A percentile compares a stretch with the other conserved stretches of the same genome.
Evolutionary conservation across 805 yeast species (phyloP).

Genomic region (Jamesozyma spencerorum): DNA sequence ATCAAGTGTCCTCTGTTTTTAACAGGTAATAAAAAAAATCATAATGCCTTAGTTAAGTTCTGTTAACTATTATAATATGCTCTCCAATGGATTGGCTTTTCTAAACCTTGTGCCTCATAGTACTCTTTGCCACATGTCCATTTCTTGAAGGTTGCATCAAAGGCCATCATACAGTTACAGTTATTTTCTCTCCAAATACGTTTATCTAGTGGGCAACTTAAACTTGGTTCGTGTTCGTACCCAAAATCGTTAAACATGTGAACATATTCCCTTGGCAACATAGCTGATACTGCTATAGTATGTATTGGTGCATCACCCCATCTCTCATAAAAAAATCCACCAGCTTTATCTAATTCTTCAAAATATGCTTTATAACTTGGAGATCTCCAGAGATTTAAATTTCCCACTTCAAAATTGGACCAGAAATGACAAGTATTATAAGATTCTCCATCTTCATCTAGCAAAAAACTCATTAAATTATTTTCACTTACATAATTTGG

Average conservation of each 20-base stretch:
- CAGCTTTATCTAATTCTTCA: constrained; percentile 49
- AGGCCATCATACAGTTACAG: constrained; percentile 48
- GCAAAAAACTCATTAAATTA: constrained; percentile 53
- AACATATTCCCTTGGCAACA: constrained; percentile 44
- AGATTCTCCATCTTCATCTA: constrained; percentile 49
- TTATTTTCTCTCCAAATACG: constrained; percentile 44
- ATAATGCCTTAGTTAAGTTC: too few relatives aligned
- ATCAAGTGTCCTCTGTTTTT: too few relatives aligned
- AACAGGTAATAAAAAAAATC: too few relatives aligned
- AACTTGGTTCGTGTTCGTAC: constrained; percentile 59
- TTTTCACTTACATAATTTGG: constrained; percentile 17
- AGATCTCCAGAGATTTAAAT: constrained; percentile 55
- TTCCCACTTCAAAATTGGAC: constrained; percentile 70
- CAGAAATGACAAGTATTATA: constrained; percentile 75
- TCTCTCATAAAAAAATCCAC: constrained; percentile 76
- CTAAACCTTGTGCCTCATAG: constrained; percentile 40
- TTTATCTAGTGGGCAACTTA: constrained; percentile 47
- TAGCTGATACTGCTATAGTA: constrained; percentile 43
- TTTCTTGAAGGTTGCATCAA: constrained; percentile 59
- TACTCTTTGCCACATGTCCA: constrained; percentile 60
- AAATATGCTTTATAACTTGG: constrained; percentile 49
- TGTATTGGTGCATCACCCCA: constrained; percentile 93
- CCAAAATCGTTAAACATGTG: constrained; percentile 70
- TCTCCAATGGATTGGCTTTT: constrained; percentile 35
- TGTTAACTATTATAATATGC: too few relatives aligned